phyloP scores from a whole-genome alignment of 805 yeast species.

The Kodamaea jinghongensis region DNA sequence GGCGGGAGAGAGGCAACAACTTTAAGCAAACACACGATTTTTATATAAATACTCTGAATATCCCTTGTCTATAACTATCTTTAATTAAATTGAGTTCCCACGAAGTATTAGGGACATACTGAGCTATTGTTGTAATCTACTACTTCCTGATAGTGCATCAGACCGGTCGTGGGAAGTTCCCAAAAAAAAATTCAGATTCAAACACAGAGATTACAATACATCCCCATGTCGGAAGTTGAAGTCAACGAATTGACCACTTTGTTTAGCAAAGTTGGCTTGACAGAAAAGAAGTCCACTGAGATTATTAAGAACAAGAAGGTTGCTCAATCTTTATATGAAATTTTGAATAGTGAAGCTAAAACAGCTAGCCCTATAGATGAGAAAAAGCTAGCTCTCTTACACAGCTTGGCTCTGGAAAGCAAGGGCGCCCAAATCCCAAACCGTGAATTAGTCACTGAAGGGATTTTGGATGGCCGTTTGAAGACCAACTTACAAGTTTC shows the following conservation, averaged over 20 bases:
- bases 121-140: too few relatives aligned
- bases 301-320: constrained; percentile 85
- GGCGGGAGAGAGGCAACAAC: background rate
- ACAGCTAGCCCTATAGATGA: constrained; percentile 46
- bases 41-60: too few relatives aligned
- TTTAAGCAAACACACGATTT: too few relatives aligned
- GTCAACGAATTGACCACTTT: constrained; percentile 29
- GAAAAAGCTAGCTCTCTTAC: constrained; percentile 61
- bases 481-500: constrained; percentile 70
- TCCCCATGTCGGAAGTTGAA: constrained; percentile 2
- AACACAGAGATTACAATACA: background rate
- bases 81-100: too few relatives aligned
- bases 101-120: too few relatives aligned
- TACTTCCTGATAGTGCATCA: background rate
- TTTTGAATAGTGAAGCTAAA: constrained; percentile 39
- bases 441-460: constrained; percentile 53
- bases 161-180: background rate
- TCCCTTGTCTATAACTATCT: too few relatives aligned
- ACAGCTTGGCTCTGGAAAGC: constrained; percentile 69
- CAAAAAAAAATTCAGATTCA: background rate
- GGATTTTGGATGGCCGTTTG: constrained; percentile 62
- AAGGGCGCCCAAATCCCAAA: constrained; percentile 56
- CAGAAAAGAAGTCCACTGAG: constrained; percentile 73
- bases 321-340: constrained; percentile 60
- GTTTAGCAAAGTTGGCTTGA: constrained; percentile 57